Conservation (phyloP, 352 stramenopile species). For the Thalassiosira livingstoniorum region DNA sequence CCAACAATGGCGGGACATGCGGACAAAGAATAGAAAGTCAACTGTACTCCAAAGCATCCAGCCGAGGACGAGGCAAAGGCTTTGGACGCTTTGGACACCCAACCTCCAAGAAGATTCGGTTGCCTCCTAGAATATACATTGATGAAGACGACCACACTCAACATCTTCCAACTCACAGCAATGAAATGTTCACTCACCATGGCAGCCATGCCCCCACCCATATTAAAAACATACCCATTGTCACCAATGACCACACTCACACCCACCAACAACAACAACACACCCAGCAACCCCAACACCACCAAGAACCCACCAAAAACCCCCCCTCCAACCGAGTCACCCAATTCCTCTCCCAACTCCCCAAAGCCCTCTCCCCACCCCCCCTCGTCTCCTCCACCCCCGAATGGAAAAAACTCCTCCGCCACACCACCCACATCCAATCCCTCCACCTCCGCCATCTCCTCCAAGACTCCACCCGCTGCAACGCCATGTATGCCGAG, state of each 20-base stretch:
- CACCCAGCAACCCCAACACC: background rate
- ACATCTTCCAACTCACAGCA: background rate
- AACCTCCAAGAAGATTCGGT: slow-evolving; percentile 36
- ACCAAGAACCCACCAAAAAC: background rate
- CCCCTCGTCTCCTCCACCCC: slow-evolving; percentile 67
- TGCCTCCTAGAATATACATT: slow-evolving; percentile 11
- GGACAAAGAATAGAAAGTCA: too few relatives aligned
- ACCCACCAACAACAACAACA: slow-evolving; percentile 26
- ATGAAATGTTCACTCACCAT: slow-evolving; percentile 2
- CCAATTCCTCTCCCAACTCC: slow-evolving; percentile 38
- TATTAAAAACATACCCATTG: too few relatives aligned
- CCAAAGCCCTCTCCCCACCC: slow-evolving; percentile 25
- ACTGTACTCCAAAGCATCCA: slow-evolving; percentile 34
- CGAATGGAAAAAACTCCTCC: slow-evolving; percentile 80
- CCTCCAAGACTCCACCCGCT: slow-evolving; percentile 90
- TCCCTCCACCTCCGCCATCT: slow-evolving; percentile 90
- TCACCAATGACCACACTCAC: background rate
- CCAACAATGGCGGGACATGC: too few relatives aligned
- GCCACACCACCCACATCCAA: slow-evolving; percentile 86
- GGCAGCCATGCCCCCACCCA: background rate
- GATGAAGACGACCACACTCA: slow-evolving; percentile 18
- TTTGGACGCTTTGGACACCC: slow-evolving; percentile 25
- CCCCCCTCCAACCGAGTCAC: slow-evolving; percentile 13
- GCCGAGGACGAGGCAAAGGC: slow-evolving; percentile 25
- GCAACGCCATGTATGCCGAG: slow-evolving; percentile 90